Conservation (phyloP, 192 early-diverging fungal species). For the Blastocladiella britannica region DNA sequence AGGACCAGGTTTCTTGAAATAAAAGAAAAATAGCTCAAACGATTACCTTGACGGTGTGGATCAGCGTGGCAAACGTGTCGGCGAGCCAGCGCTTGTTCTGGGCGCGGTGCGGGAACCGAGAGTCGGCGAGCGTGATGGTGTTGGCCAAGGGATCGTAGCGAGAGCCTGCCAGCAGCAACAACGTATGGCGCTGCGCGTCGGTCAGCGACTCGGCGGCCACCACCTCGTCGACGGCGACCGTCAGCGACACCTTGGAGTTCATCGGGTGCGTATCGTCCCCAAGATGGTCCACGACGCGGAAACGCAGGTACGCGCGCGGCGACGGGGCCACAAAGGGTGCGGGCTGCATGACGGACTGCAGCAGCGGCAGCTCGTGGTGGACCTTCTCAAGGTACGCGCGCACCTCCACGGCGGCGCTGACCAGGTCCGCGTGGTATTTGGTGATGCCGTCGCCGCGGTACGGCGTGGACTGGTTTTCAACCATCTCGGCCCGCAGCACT, state of each 20-base stretch:
- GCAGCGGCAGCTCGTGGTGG: background rate
- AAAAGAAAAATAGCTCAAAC: too few species aligned
- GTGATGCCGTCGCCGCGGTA: background rate
- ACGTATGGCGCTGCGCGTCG: background rate
- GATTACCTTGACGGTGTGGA: background rate
- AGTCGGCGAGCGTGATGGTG: background rate
- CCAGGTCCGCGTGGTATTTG: background rate
- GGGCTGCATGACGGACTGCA: background rate
- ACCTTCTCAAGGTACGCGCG: background rate
- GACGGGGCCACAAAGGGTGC: background rate
- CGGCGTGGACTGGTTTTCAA: background rate
- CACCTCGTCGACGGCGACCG: conserved; percentile 12
- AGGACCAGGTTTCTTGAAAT: too few species aligned
- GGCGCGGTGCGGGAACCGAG: background rate
- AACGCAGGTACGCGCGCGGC: background rate
- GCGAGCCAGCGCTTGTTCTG: background rate
- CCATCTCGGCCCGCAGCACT: background rate
- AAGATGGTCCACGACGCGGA: background rate
- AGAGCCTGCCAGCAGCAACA: background rate
- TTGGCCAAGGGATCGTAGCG: background rate
- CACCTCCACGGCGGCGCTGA: background rate
- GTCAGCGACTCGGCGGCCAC: conserved; percentile 47
- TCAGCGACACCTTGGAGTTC: background rate
- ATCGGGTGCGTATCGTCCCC: background rate
- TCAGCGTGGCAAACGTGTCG: background rate